These are phyloP conservation scores for Umbelopsis ramanniana DNA, from an alignment of 192 early-diverging fungal species.

Conservation along the genomic window DNA sequence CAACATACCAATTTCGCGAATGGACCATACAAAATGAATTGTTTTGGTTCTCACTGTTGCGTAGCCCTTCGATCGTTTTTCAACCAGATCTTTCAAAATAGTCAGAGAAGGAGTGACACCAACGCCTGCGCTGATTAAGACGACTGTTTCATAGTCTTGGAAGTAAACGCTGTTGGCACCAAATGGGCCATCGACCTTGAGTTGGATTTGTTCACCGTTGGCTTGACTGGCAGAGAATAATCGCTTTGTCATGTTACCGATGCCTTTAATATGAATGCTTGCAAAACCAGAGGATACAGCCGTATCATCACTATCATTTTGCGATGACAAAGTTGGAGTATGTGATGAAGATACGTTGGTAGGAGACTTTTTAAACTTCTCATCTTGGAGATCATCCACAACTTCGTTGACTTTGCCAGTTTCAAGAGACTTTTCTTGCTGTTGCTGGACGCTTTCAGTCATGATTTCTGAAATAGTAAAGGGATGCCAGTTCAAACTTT, in stretches of 20 bases:
- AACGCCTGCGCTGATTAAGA: constrained; percentile 42
- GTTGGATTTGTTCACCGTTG: background rate
- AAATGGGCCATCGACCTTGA: constrained; percentile 47
- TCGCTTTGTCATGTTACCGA: constrained; percentile 34
- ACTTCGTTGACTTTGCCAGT: background rate
- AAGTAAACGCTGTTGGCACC: constrained; percentile 39
- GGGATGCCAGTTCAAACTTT: constrained; percentile 40
- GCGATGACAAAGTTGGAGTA: background rate
- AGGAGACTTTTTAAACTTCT: background rate
- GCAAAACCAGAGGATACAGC: constrained; percentile 17
- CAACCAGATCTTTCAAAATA: constrained; percentile 42
- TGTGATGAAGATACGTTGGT: background rate
- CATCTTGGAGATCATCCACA: background rate
- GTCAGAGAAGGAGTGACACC: constrained; percentile 50
- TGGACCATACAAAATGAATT: constrained; percentile 45
- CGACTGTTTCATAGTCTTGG: constrained; percentile 34
- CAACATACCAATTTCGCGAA: constrained; percentile 38
- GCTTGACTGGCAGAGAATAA: constrained; percentile 22
- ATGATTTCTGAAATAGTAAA: constrained; percentile 39
- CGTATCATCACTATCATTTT: constrained; percentile 1
- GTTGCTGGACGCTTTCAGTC: background rate
- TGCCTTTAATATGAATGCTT: constrained; percentile 41
- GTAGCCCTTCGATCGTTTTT: constrained; percentile 31
- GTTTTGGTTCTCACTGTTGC: constrained; percentile 35
- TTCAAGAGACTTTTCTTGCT: background rate